Evolutionary conservation across 179 eudicot species (phyloP).

Genomic region (Sideroxylon spinosum): DNA sequence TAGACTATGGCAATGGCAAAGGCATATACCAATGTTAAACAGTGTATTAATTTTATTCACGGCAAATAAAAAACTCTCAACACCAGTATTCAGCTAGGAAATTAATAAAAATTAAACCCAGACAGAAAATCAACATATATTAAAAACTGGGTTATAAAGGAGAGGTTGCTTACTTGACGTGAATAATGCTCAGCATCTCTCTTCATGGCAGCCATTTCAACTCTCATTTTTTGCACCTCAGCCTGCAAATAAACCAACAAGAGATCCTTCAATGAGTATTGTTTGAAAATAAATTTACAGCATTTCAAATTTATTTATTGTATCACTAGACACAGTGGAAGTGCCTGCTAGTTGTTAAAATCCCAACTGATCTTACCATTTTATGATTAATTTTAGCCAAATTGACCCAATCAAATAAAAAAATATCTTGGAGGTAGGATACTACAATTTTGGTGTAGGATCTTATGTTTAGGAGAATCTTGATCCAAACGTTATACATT

Average conservation of each 20-base stretch:
- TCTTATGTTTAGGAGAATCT: too few relatives aligned
- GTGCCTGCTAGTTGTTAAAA: background rate
- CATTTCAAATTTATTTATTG: background rate
- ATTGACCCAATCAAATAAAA: too few relatives aligned
- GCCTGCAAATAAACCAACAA: slow-evolving; percentile 42
- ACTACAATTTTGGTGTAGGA: too few relatives aligned
- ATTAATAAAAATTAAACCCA: background rate
- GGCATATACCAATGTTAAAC: too few relatives aligned
- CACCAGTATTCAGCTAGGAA: background rate
- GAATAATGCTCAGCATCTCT: slow-evolving; percentile 99
- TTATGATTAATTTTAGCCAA: too few relatives aligned
- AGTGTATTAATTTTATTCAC: background rate
- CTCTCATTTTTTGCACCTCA: slow-evolving; percentile 91
- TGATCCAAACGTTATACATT: too few relatives aligned
- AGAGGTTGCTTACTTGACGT: slow-evolving; percentile 60
- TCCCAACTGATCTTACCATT: background rate
- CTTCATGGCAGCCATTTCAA: slow-evolving; percentile 99
- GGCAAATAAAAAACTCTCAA: background rate
- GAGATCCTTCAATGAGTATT: background rate
- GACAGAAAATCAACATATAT: slow-evolving; percentile 1
- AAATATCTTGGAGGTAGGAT: too few relatives aligned
- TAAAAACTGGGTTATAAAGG: background rate
- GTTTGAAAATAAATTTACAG: background rate
- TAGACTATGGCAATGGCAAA: too few relatives aligned
- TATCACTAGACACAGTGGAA: background rate